These are phyloP conservation scores for Fagus crenata DNA, from an alignment of 306 rosid species.

Conservation along the genomic window DNA sequence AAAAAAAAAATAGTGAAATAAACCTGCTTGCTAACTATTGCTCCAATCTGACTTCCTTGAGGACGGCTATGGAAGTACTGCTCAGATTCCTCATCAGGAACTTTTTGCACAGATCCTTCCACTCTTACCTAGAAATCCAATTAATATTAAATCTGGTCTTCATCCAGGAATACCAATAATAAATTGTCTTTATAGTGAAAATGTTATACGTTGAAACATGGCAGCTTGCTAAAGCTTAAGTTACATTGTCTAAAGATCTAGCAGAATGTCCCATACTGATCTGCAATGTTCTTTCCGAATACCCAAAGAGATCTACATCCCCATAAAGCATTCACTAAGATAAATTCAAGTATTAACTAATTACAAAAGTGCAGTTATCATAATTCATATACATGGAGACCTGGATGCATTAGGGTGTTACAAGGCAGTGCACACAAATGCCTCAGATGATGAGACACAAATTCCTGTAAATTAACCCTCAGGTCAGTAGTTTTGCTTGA, in stretches of 20 bases:
- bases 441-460: neutral
- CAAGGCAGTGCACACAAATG: neutral
- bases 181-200: slow-evolving; percentile 11
- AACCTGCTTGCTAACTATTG: slow-evolving; percentile 96
- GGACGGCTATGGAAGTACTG: slow-evolving; percentile 96
- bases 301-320: neutral
- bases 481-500: neutral
- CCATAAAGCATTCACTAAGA: neutral
- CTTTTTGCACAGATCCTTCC: slow-evolving; percentile 84
- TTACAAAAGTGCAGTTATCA: neutral
- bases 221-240: neutral
- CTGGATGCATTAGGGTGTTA: neutral
- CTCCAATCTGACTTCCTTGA: slow-evolving; percentile 95
- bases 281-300: neutral
- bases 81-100: slow-evolving; percentile 85
- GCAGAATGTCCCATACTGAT: neutral
- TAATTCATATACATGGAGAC: neutral
- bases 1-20: slow-evolving; percentile 17
- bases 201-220: neutral
- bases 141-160: slow-evolving; percentile 10
- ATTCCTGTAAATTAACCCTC: neutral
- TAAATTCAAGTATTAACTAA: neutral
- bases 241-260: neutral
- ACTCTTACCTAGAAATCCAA: slow-evolving; percentile 66
- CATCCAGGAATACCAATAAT: slow-evolving; percentile 22